Percentiles rank a stretch among this genome's conserved stretches.
Conservation (phyloP, 169 alveolate genomes). For the Eimeria sp. region DNA sequence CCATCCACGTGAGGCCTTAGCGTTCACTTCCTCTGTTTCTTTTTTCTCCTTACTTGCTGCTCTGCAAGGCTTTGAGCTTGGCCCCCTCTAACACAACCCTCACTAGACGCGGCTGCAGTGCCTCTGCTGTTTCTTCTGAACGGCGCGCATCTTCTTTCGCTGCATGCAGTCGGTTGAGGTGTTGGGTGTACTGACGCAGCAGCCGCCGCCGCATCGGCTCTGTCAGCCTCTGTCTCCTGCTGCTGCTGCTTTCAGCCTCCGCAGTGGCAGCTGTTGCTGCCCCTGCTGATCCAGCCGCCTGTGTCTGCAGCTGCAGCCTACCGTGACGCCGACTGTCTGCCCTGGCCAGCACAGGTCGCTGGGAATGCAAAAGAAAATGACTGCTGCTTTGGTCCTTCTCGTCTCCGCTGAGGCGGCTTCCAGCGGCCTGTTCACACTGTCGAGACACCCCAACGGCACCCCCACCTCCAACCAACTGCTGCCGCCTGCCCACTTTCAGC, state of each 20-base stretch:
- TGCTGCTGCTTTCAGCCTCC: neutral
- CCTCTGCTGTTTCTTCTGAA: neutral
- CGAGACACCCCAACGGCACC: neutral
- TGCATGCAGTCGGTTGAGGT: neutral
- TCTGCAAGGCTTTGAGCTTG: constrained; percentile 7
- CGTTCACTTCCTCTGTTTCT: too few species aligned
- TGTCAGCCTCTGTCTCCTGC: neutral
- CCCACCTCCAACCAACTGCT: neutral
- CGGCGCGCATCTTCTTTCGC: neutral
- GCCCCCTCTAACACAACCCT: neutral
- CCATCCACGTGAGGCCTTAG: too few species aligned
- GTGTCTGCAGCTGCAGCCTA: constrained; percentile 15
- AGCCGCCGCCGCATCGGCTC: constrained; percentile 40
- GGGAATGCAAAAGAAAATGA: neutral
- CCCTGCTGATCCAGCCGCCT: neutral
- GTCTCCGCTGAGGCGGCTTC: neutral
- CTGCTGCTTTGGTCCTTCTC: neutral
- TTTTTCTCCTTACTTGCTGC: neutral
- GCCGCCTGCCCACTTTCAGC: neutral
- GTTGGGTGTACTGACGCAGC: constrained; percentile 20
- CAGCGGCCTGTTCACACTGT: neutral
- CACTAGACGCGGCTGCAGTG: neutral
- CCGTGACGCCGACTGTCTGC: neutral
- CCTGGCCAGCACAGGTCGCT: too few species aligned
- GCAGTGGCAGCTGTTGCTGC: neutral